Base-by-base conservation (phyloP, 495 filamentous ascomycete species). In the Tricharina praecox region DNA sequence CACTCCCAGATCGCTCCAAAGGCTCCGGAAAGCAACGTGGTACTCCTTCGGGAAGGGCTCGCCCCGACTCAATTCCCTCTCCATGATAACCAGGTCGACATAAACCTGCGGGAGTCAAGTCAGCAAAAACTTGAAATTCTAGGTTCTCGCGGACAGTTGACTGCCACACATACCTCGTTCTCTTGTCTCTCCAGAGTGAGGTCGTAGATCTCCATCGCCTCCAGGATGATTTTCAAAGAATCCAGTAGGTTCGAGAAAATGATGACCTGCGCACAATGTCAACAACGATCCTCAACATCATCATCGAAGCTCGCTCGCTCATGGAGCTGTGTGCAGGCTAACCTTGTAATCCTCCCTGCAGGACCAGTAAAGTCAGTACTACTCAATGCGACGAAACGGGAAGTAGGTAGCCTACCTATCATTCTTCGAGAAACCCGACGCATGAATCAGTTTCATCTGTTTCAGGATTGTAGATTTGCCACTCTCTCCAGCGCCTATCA, bases 401-500 rank as follows among this genome's bases (percentile, higher is more conserved):
- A 23, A 16, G 16, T 3, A 33, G 3, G n/a, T 9, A 20, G 35
- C 43, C 16, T 13, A 46, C 54, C 88, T 81, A 63, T 97, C 90
- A 53, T 77, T 79, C 54, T 87, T 78, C 35, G 81, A 83, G 63
- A 95, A 96, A 18, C 92, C 90, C 62, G 84, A 75, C 33, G 85
- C 79, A 61, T 97, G 87, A 55, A 97, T 96, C 64, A 97, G 79
- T 60, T 88, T 86, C 90, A 97, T 97, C 71, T 97, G 90, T 69
- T 97, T 97, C 44, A 97, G 74, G 50, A 97, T 87, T 4, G 90
- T 97, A 5, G 90, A 97, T 63, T 97, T 97, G 35, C 90, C 90
- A 23, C 85, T 93, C 68, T 97, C 90, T 58, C 90, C 90, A 57
- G 90, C 90, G 62, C 90, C 90, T 96, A 63, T 49, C 39, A 28